These are phyloP conservation scores for Verruconis gallopava DNA, from an alignment of 2,329 filamentous ascomycete species.

Conservation along the genomic window DNA sequence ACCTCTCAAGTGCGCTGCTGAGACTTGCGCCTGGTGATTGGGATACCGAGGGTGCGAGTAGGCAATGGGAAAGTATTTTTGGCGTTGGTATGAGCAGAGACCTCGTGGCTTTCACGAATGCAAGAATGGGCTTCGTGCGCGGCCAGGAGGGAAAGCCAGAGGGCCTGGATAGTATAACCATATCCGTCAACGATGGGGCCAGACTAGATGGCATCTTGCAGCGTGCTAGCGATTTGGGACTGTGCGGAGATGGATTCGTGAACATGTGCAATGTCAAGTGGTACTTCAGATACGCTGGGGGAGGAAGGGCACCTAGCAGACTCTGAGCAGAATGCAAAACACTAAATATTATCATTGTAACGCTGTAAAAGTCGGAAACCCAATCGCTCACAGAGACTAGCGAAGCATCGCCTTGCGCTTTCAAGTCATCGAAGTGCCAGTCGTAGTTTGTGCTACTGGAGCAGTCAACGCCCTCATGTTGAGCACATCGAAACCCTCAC, in stretches of 20 bases:
- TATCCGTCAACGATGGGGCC: constrained; percentile 25
- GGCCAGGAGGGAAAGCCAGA: constrained; percentile 22
- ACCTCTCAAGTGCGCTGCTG: constrained; percentile 23
- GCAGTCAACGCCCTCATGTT: too few species aligned
- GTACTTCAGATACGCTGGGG: constrained; percentile 20
- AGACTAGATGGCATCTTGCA: constrained; percentile 21
- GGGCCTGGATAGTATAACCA: constrained; percentile 26
- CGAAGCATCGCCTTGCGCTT: too few species aligned
- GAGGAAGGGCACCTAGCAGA: not conserved
- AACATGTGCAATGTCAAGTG: constrained; percentile 28
- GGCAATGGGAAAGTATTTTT: constrained; percentile 30
- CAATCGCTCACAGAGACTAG: too few species aligned
- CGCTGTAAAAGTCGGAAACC: too few species aligned
- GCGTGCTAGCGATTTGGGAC: constrained; percentile 19
- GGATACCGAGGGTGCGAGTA: constrained; percentile 23
- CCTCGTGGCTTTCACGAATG: constrained; percentile 21
- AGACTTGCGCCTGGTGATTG: constrained; percentile 26
- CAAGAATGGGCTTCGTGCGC: constrained; percentile 23
- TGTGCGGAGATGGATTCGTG: constrained; percentile 21
- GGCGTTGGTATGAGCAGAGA: constrained; percentile 15
- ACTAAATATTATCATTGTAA: too few species aligned
- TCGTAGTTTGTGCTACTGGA: too few species aligned
- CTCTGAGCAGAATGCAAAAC: not conserved
- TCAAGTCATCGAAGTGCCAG: too few species aligned
- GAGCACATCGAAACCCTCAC: constrained; percentile 70